Percentiles rank a stretch among this genome's conserved stretches.
phyloP scores from a whole-genome alignment of 352 stramenopile species.

The Pythium inflatum region DNA sequence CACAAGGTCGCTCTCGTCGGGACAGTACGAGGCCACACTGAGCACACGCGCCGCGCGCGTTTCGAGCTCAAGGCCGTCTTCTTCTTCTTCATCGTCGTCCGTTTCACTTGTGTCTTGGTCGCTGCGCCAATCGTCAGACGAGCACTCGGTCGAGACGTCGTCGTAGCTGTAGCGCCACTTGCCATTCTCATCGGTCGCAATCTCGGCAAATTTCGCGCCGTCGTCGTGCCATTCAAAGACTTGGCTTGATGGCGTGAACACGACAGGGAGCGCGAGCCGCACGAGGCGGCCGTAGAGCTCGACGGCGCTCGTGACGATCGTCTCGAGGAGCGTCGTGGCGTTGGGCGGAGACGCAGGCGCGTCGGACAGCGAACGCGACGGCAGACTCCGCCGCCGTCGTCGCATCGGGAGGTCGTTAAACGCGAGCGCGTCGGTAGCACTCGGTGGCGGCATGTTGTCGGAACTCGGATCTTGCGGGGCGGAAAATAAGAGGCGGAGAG shows the following conservation, averaged over 20 bases:
- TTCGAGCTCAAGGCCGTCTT: neutral
- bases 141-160: conserved; percentile 12
- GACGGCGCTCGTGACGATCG: conserved; percentile 2
- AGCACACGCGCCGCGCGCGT: conserved; percentile 13
- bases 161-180: neutral
- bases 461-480: too few species aligned
- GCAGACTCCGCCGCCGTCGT: neutral
- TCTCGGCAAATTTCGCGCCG: conserved; percentile 9
- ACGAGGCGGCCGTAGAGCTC: conserved; percentile 3
- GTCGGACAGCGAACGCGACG: too few species aligned
- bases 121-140: conserved; percentile 10
- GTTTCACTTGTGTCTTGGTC: neutral
- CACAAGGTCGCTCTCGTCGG: neutral
- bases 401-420: too few species aligned
- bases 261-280: conserved; percentile 7
- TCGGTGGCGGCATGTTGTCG: too few species aligned
- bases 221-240: conserved; percentile 6
- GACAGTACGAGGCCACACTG: conserved; percentile 20
- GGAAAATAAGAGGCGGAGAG: too few species aligned
- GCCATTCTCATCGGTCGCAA: conserved; percentile 6
- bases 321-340: neutral
- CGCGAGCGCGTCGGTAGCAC: too few species aligned
- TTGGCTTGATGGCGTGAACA: conserved; percentile 12
- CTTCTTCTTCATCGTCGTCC: neutral
- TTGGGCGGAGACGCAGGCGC: too few species aligned